Conservation (phyloP, 2,329 filamentous ascomycete species). For the Fusarium redolens region DNA sequence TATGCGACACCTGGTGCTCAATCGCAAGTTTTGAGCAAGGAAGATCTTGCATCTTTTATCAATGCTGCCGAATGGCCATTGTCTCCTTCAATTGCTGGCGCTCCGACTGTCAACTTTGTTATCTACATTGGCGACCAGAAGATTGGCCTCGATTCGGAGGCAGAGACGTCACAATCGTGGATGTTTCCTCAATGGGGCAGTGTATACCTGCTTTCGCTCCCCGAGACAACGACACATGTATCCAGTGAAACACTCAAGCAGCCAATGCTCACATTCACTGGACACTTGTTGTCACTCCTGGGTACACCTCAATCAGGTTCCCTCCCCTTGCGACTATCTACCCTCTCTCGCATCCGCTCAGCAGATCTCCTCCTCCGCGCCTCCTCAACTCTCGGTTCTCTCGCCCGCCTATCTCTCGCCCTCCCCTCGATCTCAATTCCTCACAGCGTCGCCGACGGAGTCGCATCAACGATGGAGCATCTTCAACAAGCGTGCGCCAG, state of each 20-base stretch:
- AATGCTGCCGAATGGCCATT: constrained; percentile 98
- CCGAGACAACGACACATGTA: constrained; percentile 62
- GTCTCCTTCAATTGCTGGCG: constrained; percentile 90
- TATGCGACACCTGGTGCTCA: constrained; percentile 80
- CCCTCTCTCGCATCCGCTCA: constrained; percentile 85
- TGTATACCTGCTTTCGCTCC: constrained; percentile 68
- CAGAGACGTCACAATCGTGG: constrained; percentile 75
- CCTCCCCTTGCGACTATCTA: constrained; percentile 85
- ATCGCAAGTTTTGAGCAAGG: constrained; percentile 76
- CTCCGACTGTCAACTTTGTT: constrained; percentile 96
- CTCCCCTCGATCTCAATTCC: constrained; percentile 94
- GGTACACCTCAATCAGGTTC: constrained; percentile 87
- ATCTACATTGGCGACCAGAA: constrained; percentile 87
- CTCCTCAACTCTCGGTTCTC: constrained; percentile 91
- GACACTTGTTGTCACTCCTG: constrained; percentile 87
- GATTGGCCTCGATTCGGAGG: constrained; percentile 63
- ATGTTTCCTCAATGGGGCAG: constrained; percentile 95
- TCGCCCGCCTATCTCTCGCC: constrained; percentile 85
- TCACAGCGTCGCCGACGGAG: constrained; percentile 84
- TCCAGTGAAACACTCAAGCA: constrained; percentile 75
- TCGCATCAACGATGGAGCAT: constrained; percentile 81
- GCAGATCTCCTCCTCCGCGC: constrained; percentile 88
- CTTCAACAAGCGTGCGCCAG: constrained; percentile 80
- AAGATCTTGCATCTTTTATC: constrained; percentile 93
- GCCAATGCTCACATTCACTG: constrained; percentile 88